Base-by-base conservation (phyloP, 257 asterid species). In the Plectranthus barbatus region DNA sequence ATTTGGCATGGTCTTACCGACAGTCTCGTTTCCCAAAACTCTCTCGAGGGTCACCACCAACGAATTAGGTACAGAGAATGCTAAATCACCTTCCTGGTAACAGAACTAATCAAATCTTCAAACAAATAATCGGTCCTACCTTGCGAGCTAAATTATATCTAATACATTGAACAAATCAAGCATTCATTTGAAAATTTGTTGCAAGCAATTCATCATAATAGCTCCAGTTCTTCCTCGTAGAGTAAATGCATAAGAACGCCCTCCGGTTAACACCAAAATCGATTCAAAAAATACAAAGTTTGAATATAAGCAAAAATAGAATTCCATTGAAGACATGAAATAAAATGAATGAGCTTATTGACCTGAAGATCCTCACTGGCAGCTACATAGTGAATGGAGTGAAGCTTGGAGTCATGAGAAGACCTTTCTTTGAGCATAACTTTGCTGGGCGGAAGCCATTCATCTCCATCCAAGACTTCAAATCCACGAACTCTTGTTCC, bases 31-130 rank as follows among this genome's bases (percentile, higher is more conserved):
- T 58, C 97, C 97, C 79, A 93, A 63, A 71, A 93, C 99, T 74
- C 96, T 82, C 79, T 90, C 99, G 47, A 93, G 83, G 7, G 99
- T 93, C 76, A 93, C 99, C 70, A 93, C 94, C 91, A 92, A 78
- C 3, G 96, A 78, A 67, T 76, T 72, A 23, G 99, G 99, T 48
- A 89, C 90, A 49, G 90, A 80, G 79, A 85, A 85, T 48, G 91
- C 97, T 55, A 87, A 67, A 72, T 90, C 97, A 44, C 99, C 99
- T 51, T 75, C 83, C 97, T 93, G 78, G 63, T 21, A 70, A 62
- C 18, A 66, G 36, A 20, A 60, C 39, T 62, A 55, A 44, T 18
- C 46, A 67, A 58, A 61, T 36, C 14, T 14, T 41, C 39, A 67
- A 48, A n/a, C n/a, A n/a, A n/a, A n/a, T n/a, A n/a, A n/a, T n/a